Base-by-base conservation (phyloP, 2,329 filamentous ascomycete genomes). In the Meredithiella fracta region DNA sequence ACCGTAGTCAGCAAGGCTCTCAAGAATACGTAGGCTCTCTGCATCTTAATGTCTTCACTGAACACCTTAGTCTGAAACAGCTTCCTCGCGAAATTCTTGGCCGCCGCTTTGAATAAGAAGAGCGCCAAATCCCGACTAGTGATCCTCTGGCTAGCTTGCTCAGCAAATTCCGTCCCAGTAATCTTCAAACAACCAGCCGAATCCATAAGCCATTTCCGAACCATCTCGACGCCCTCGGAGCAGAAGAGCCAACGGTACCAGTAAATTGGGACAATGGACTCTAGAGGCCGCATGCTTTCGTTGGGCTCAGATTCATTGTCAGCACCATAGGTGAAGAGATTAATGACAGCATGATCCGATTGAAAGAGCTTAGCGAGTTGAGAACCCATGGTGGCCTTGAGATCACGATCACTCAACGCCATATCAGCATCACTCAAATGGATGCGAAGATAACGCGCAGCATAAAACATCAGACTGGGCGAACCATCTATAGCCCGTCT, bases 91-190 rank as follows among this genome's bases (percentile, higher is more conserved):
- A 29, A 56, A 38, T 56, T 31, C 38, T 51, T 20, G 1, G 54
- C 54, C 14, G 50, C 54, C 17, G 49, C 42, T 37, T 56, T 56
- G 34, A 56, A 56, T 8, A 56, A 38, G 31, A 55, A 49, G 17
- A 49, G 15, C 2, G 42, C 42, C 5, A 47, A n/a, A 22, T 55
- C 42, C 26, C 15, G 17, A 25, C 38, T 49, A 9, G 53, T 55
- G 7, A 47, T n/a, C 8, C 25, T 23, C 15, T 20, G 26, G 1
- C 6, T n/a, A 14, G 37, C 22, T 17, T 42, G 15, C 5, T 42
- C 22, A 9, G 23, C 37, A 38, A 53, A 42, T 9, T 25, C 17
- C 1, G 17, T 42, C 14, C 34, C 51, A 1, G 15, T 20, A 25
- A 53, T 29, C 17, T 23, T 14, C 11, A 26, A 20, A 4, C 29